phyloP scores from a whole-genome alignment of 2,329 filamentous ascomycete species.

The Aquanectria penicillioides region DNA sequence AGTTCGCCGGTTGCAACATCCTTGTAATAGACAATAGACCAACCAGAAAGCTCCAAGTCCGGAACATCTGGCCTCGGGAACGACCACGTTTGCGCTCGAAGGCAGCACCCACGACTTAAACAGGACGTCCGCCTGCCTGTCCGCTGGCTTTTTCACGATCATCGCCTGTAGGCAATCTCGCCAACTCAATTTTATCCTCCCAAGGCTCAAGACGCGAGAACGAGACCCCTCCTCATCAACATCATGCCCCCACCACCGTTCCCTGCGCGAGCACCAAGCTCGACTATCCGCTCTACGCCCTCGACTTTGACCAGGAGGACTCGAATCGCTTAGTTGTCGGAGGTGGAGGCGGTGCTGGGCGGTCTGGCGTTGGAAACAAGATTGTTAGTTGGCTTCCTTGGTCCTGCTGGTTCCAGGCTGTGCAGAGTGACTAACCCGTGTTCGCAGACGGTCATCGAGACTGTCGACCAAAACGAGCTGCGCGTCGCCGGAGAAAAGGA shows the following conservation, averaged over 20 bases:
- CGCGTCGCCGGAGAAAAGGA: slow-evolving; percentile 77
- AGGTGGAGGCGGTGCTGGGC: slow-evolving; percentile 85
- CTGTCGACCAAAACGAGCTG: slow-evolving; percentile 71
- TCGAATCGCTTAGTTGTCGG: slow-evolving; percentile 81
- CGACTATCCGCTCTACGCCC: slow-evolving; percentile 85
- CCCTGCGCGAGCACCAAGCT: slow-evolving; percentile 71
- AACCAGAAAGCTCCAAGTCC: slow-evolving; percentile 35
- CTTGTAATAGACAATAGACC: too few relatives aligned
- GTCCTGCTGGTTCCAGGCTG: not conserved
- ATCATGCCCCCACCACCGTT: slow-evolving; percentile 53
- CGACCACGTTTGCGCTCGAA: not conserved
- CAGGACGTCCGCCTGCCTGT: not conserved
- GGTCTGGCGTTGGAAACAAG: slow-evolving; percentile 86
- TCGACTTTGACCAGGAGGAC: slow-evolving; percentile 88
- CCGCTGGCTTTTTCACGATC: not conserved
- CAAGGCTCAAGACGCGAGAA: not conserved
- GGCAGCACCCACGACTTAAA: not conserved
- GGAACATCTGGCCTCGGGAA: slow-evolving; percentile 40
- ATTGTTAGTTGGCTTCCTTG: slow-evolving; percentile 66
- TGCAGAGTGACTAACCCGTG: slow-evolving; percentile 19
- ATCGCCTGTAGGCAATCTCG: not conserved
- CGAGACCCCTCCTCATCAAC: slow-evolving; percentile 30
- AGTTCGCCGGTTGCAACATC: slow-evolving; percentile 23
- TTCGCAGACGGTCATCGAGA: slow-evolving; percentile 74
- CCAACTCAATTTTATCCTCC: not conserved